Conservation (phyloP, 352 stramenopile genomes). For the Globisporangium recalcitrans region DNA sequence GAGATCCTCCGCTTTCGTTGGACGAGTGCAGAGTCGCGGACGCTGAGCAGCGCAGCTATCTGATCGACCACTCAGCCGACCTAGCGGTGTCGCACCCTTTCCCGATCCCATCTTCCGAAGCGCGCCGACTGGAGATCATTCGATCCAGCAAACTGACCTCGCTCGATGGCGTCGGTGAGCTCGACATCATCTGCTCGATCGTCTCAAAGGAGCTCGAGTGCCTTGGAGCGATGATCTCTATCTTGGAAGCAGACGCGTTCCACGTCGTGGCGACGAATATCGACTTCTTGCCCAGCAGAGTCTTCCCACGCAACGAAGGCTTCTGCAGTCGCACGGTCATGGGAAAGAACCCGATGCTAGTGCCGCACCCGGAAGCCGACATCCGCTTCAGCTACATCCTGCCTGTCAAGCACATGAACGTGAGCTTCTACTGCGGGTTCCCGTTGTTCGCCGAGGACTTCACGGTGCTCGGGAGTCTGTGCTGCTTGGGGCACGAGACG, state of each 20-base stretch:
- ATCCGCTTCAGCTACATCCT: constrained; percentile 7
- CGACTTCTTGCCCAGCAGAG: background rate
- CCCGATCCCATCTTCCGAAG: constrained; percentile 4
- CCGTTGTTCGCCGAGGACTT: constrained; percentile 37
- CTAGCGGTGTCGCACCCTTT: background rate
- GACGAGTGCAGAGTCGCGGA: constrained; percentile 14
- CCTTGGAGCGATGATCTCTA: constrained; percentile 11
- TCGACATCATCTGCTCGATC: constrained; percentile 20
- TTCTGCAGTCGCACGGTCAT: constrained; percentile 21
- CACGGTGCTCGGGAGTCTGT: constrained; percentile 57
- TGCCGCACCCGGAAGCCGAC: constrained; percentile 17
- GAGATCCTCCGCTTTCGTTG: constrained; percentile 1
- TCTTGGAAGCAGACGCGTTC: constrained; percentile 10
- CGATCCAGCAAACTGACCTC: constrained; percentile 1
- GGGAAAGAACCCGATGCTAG: constrained; percentile 15
- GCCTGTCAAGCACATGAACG: background rate
- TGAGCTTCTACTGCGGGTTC: constrained; percentile 77
- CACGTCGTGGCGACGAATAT: constrained; percentile 18
- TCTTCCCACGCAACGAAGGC: constrained; percentile 16
- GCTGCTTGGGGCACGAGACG: constrained; percentile 45
- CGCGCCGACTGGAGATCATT: constrained; percentile 12
- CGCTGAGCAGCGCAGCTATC: constrained; percentile 8
- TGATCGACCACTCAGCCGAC: constrained; percentile 13
- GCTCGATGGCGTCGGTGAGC: background rate
- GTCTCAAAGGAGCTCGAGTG: constrained; percentile 15